Evolutionary conservation across 2,329 filamentous ascomycete genomes (phyloP).

Genomic region (Penicillium sp.): DNA sequence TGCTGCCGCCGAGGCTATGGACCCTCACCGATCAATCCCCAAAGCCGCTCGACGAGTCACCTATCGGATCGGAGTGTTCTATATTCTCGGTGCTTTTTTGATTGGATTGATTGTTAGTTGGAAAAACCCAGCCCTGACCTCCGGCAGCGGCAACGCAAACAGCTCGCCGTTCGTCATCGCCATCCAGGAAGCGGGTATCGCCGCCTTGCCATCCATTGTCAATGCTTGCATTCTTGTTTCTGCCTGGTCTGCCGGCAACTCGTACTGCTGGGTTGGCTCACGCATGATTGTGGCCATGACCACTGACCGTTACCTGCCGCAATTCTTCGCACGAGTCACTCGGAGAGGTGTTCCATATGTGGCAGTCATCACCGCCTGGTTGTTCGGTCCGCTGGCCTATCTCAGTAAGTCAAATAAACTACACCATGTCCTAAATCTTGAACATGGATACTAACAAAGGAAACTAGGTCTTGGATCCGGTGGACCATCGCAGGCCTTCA

Average conservation of each 20-base stretch:
- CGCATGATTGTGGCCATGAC: slow-evolving; percentile 38
- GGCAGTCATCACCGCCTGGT: slow-evolving; percentile 52
- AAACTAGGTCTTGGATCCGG: slow-evolving; percentile 28
- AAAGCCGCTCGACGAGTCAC: slow-evolving; percentile 40
- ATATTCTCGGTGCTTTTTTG: slow-evolving; percentile 18
- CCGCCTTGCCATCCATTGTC: slow-evolving; percentile 30
- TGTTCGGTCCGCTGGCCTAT: slow-evolving; percentile 42
- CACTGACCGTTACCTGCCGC: slow-evolving; percentile 56
- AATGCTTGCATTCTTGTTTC: slow-evolving; percentile 35
- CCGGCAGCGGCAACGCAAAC: slow-evolving; percentile 26
- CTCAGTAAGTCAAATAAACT: slow-evolving; percentile 24
- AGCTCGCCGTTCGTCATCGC: slow-evolving; percentile 36
- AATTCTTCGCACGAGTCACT: slow-evolving; percentile 52
- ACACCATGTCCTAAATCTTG: background rate
- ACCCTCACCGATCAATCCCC: slow-evolving; percentile 37
- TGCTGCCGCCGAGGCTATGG: slow-evolving; percentile 38
- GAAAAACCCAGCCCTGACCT: slow-evolving; percentile 18
- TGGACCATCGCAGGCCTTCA: slow-evolving; percentile 33
- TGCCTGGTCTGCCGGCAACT: slow-evolving; percentile 40
- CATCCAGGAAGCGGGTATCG: slow-evolving; percentile 31
- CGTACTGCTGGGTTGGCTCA: slow-evolving; percentile 16
- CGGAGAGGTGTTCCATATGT: slow-evolving; percentile 55
- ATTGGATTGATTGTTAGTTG: slow-evolving; percentile 23
- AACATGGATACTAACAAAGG: background rate
- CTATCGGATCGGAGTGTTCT: slow-evolving; percentile 38